Percentiles rank a stretch among this genome's conserved stretches.
Evolutionary conservation across 306 rosid species (phyloP).

Genomic region (Pyrus pyrifolia): DNA sequence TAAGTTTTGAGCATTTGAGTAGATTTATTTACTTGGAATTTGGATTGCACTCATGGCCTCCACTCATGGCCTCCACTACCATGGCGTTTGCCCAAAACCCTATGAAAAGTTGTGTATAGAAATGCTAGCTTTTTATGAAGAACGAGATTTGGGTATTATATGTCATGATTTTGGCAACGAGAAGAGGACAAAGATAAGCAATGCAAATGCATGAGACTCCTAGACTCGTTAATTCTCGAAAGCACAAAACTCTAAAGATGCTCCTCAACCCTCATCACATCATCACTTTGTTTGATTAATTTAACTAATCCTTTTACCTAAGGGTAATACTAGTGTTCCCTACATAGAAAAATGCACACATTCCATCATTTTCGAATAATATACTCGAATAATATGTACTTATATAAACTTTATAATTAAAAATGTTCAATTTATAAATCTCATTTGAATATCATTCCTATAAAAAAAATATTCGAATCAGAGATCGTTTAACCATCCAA

Average conservation of each 20-base stretch:
- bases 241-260: not conserved
- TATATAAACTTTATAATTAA: too few relatives aligned
- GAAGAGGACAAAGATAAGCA: constrained; percentile 21
- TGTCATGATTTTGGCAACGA: constrained; percentile 31
- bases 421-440: too few relatives aligned
- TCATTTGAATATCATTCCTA: too few relatives aligned
- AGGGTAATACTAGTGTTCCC: too few relatives aligned
- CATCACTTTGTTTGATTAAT: not conserved
- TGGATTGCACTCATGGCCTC: constrained; percentile 45
- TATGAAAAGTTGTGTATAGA: not conserved
- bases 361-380: too few relatives aligned
- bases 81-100: constrained; percentile 24
- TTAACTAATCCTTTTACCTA: not conserved
- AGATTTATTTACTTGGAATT: constrained; percentile 20
- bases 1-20: not conserved
- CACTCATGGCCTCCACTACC: constrained; percentile 53
- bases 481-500: too few relatives aligned
- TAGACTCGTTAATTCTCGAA: not conserved
- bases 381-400: too few relatives aligned
- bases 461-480: too few relatives aligned
- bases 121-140: constrained; percentile 8
- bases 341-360: too few relatives aligned
- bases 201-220: not conserved
- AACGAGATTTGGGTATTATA: constrained; percentile 40
- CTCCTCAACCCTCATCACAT: not conserved